Evolutionary conservation across 371 early-diverging fungal genomes (phyloP).

Genomic region (Nematocida major): DNA sequence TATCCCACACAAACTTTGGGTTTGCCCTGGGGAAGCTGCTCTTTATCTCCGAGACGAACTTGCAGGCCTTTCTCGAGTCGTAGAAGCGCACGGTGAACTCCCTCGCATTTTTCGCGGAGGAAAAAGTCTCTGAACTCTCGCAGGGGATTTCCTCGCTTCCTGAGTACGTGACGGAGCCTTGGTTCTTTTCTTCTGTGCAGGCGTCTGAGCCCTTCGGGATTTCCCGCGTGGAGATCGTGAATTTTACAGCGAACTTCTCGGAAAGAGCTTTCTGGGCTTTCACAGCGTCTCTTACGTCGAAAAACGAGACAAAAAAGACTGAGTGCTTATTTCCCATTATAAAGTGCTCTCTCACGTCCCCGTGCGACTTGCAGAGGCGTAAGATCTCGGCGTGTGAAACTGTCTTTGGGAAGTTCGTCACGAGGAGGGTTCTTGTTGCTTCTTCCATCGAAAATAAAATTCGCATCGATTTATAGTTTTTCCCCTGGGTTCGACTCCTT

Average conservation of each 20-base stretch:
- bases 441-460: constrained; percentile 21
- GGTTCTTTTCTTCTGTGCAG: constrained; percentile 59
- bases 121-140: not conserved
- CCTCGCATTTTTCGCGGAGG: not conserved
- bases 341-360: constrained; percentile 57
- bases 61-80: constrained; percentile 32
- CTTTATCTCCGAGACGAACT: not conserved
- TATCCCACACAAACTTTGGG: constrained; percentile 33
- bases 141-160: not conserved
- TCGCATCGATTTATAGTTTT: not conserved
- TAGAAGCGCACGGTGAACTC: constrained; percentile 6
- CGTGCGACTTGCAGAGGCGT: constrained; percentile 28
- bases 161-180: constrained; percentile 51
- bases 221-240: constrained; percentile 60
- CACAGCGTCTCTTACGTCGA: constrained; percentile 55
- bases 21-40: not conserved
- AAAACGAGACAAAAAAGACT: constrained; percentile 60
- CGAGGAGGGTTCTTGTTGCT: constrained; percentile 55
- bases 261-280: constrained; percentile 10
- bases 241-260: constrained; percentile 25
- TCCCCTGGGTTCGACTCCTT: not conserved
- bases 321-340: constrained; percentile 46
- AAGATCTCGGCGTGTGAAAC: constrained; percentile 16
- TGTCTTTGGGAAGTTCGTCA: constrained; percentile 46
- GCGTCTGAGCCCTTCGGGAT: constrained; percentile 62